A percentile compares a stretch with the other conserved stretches of the same genome.
Evolutionary conservation across 1,284 basidiomycete species (phyloP).

Genomic region (Microbotryomycetes sp.): DNA sequence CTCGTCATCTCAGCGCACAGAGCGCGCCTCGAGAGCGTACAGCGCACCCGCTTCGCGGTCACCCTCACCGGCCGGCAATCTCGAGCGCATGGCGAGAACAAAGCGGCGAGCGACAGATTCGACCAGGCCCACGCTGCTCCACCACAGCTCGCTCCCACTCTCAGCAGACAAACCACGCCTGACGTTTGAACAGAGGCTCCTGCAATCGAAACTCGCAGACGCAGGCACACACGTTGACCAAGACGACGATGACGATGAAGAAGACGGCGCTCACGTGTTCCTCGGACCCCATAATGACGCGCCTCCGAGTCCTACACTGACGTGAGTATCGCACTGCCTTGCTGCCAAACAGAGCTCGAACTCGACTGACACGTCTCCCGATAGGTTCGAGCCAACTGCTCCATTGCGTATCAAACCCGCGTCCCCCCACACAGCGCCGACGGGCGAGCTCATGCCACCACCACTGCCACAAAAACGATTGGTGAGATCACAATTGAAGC

Average conservation of each 20-base stretch:
- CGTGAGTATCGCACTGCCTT: neutral
- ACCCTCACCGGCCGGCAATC: neutral
- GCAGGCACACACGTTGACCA: neutral
- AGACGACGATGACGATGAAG: neutral
- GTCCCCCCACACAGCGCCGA: neutral
- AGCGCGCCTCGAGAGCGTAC: neutral
- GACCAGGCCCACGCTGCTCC: conserved; percentile 5
- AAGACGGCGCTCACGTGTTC: neutral
- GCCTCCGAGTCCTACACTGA: neutral
- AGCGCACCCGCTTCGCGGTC: neutral
- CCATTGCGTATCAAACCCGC: neutral
- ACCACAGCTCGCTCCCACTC: conserved; percentile 13
- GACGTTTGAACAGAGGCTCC: conserved; percentile 3
- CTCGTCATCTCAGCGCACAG: neutral
- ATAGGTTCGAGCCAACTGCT: neutral
- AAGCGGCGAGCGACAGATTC: neutral
- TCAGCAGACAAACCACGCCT: conserved; percentile 1
- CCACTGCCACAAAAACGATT: conserved; percentile 14
- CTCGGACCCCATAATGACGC: neutral
- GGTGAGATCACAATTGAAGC: neutral
- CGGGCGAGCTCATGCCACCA: conserved; percentile 6
- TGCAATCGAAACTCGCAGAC: neutral
- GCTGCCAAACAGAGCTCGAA: too few species aligned
- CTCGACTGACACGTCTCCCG: too few species aligned
- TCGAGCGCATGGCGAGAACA: neutral